Percentiles rank a stretch among this genome's conserved stretches.
These are phyloP conservation scores for Arxiozyma slooffiae DNA, from an alignment of 1,139 yeast genomes.

Conservation along the genomic window DNA sequence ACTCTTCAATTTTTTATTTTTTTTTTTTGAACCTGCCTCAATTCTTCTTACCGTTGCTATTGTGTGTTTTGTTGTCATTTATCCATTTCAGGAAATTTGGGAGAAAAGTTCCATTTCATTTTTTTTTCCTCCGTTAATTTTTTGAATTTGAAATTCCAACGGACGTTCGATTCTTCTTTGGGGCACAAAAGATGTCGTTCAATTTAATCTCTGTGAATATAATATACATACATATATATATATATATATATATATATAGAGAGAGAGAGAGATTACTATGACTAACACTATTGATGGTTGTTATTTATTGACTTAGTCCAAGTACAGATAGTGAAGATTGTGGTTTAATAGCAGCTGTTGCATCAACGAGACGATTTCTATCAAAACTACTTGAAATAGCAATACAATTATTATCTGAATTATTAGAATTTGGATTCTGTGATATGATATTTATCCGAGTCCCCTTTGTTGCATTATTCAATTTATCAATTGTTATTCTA, in stretches of 20 bases:
- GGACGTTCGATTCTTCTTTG: not conserved
- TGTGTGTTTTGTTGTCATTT: not conserved
- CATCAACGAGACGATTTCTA: not conserved
- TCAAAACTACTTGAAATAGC: not conserved
- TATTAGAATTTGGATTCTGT: conserved; percentile 14
- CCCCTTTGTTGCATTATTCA: not conserved
- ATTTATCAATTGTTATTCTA: not conserved
- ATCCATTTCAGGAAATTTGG: not conserved
- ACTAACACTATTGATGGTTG: not conserved
- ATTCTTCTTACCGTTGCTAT: not conserved
- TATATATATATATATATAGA: too few species aligned
- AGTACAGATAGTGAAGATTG: not conserved
- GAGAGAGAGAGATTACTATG: not conserved
- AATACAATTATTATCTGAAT: conserved; percentile 7
- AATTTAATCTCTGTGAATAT: too few species aligned
- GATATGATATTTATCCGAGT: conserved; percentile 16
- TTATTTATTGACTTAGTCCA: not conserved
- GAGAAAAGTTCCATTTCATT: not conserved
- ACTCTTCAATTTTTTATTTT: not conserved
- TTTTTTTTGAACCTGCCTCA: not conserved
- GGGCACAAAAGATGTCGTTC: too few species aligned
- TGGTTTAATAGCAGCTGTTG: not conserved
- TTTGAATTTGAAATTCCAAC: not conserved
- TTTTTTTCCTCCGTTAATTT: too few species aligned
- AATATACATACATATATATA: too few species aligned